Evolutionary conservation across 257 asterid genomes (phyloP).

Genomic region (Fraxinus excelsior): DNA sequence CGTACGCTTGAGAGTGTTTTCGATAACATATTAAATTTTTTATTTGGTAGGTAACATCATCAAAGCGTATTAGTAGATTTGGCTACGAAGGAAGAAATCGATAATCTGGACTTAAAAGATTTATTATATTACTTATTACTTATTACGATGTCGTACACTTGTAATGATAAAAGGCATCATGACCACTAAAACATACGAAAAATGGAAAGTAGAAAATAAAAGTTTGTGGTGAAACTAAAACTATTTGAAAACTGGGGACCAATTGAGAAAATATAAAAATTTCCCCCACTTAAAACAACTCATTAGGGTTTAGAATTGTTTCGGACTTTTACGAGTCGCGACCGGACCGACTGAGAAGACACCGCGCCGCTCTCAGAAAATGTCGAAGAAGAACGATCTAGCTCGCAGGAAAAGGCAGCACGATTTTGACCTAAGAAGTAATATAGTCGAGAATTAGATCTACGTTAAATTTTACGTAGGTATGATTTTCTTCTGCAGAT

Average conservation of each 20-base stretch:
- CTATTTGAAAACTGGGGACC: conserved; percentile 5
- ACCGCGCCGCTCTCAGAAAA: conserved; percentile 14
- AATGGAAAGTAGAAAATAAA: background rate
- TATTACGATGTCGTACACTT: too few relatives aligned
- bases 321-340: conserved; percentile 7
- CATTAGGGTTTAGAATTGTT: conserved; percentile 32
- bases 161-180: too few relatives aligned
- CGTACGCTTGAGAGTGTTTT: too few relatives aligned
- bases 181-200: too few relatives aligned
- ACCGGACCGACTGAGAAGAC: conserved; percentile 22
- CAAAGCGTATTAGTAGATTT: too few relatives aligned
- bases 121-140: too few relatives aligned
- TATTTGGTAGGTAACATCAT: too few relatives aligned
- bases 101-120: too few relatives aligned
- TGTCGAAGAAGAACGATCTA: conserved; percentile 98
- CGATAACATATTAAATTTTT: too few relatives aligned
- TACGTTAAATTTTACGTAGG: background rate
- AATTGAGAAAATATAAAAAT: background rate
- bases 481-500: background rate
- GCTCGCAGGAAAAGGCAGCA: conserved; percentile 76
- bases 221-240: background rate
- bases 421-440: conserved; percentile 71
- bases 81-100: too few relatives aligned
- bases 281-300: conserved; percentile 2
- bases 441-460: background rate